Evolutionary conservation across 768 basidiomycete species (phyloP), one percentile per base, ranked within the genome.

Genomic region (Rubroboletus pulcherrimus): DNA sequence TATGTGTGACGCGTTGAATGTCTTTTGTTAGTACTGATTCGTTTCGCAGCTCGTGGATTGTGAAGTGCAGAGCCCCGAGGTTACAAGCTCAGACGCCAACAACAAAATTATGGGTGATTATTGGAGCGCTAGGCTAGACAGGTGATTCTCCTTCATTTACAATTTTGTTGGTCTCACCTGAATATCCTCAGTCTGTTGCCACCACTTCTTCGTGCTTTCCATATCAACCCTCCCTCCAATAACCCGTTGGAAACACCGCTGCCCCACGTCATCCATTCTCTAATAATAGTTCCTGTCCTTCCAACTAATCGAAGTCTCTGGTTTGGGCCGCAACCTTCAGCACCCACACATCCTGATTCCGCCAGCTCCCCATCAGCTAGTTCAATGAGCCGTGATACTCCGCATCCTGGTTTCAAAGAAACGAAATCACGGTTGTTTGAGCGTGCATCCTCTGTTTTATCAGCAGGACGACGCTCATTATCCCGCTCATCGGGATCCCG

Each of bases 261-360:
- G 34, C 85, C 89, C 1, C 89, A 96, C 57, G 78, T 86, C 51
- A 86, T 96, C 39, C 91, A 97, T 66, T 76, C 83, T 10, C 79
- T 97, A 43, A 89, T 95, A 56, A 82, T 79, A 34, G 81, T 95
- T 54, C 94, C 94, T 41, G 76, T 91, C 51, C 72, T 77, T 35
- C 70, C 84, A 12, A 69, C 78, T 45, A 77, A 87, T 51, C 81
- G 77, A 49, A 60, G 75, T 33, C 66, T 80, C 40, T 92, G 91
- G 91, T 82, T 91, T 56, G 82, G 77, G 43, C 65, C 71, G 59
- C 65, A 70, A 55, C 51, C 69, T n/a, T 73, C 71, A 30, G 73
- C 65, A 53, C 61, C 76, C 40, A 51, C 73, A 29, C 69, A 64
- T 47, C 60, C 66, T 54, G 73, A 71, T 54, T 73, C 79, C 21